Percentiles rank a stretch among this genome's conserved stretches.
Conservation (phyloP, 2,329 filamentous ascomycete genomes). For the Pseudocercospora musae region DNA sequence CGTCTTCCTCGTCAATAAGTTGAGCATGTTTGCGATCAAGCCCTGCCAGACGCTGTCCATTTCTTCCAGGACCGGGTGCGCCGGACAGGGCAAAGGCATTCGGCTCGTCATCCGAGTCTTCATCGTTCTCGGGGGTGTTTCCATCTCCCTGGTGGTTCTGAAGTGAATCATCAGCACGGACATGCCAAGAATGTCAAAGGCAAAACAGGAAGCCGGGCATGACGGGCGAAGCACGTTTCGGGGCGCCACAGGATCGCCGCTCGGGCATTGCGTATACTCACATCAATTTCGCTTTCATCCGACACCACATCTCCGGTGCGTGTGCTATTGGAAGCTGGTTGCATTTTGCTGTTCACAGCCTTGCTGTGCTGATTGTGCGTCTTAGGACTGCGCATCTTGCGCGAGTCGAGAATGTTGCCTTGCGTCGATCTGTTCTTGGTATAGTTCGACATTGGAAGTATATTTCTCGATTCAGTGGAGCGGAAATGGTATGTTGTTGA, state of each 20-base stretch:
- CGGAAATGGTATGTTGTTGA: neutral
- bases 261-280: neutral
- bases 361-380: constrained; percentile 6
- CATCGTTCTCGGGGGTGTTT: constrained; percentile 21
- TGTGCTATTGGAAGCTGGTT: constrained; percentile 9
- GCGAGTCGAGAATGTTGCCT: constrained; percentile 14
- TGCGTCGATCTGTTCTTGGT: constrained; percentile 1
- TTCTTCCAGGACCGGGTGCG: constrained; percentile 18
- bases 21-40: constrained; percentile 11
- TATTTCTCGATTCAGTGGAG: neutral
- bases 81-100: constrained; percentile 34
- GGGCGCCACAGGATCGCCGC: neutral
- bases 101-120: constrained; percentile 23
- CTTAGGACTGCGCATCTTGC: constrained; percentile 17
- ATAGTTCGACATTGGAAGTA: neutral
- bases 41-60: constrained; percentile 31
- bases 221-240: neutral
- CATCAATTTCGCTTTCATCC: constrained; percentile 25
- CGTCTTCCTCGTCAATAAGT: constrained; percentile 17
- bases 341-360: constrained; percentile 17
- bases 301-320: constrained; percentile 21
- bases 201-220: neutral
- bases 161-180: neutral
- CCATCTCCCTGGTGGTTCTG: constrained; percentile 20
- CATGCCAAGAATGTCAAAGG: neutral